phyloP scores from a whole-genome alignment of 169 alveolate genomes.

The Plasmodium gonderi region DNA sequence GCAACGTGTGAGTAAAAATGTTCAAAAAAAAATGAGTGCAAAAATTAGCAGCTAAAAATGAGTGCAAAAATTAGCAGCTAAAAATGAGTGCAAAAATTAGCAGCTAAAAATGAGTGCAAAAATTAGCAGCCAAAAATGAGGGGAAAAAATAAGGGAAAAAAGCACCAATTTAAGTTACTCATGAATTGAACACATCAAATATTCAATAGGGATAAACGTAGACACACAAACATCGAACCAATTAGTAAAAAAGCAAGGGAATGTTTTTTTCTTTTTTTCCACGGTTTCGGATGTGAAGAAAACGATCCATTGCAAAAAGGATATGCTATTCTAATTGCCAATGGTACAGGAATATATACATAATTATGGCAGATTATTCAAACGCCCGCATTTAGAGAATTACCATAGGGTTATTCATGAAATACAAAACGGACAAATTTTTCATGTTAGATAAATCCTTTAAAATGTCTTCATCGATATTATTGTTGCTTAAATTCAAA shows the following conservation, averaged over 20 bases:
- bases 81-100: no score
- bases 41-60: no score
- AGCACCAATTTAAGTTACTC: neutral
- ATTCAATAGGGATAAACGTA: neutral
- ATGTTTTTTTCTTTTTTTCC: neutral
- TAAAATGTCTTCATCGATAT: slow-evolving; percentile 61
- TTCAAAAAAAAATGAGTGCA: neutral
- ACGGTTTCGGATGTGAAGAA: neutral
- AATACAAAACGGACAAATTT: slow-evolving; percentile 27
- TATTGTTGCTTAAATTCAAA: slow-evolving; percentile 48
- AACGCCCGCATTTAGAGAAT: neutral
- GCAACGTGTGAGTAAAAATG: neutral
- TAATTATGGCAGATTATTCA: neutral
- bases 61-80: no score
- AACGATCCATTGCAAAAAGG: neutral
- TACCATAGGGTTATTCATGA: slow-evolving; percentile 68
- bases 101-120: no score
- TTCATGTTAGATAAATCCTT: neutral
- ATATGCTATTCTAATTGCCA: neutral
- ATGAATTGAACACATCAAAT: neutral
- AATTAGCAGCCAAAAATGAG: no score
- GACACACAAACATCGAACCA: neutral
- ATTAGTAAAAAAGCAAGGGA: neutral
- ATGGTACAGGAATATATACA: neutral
- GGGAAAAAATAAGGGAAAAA: neutral